A percentile compares a stretch with the other conserved stretches of the same genome.
phyloP scores from a whole-genome alignment of 768 basidiomycete genomes.

The Rhizopogon sp. region DNA sequence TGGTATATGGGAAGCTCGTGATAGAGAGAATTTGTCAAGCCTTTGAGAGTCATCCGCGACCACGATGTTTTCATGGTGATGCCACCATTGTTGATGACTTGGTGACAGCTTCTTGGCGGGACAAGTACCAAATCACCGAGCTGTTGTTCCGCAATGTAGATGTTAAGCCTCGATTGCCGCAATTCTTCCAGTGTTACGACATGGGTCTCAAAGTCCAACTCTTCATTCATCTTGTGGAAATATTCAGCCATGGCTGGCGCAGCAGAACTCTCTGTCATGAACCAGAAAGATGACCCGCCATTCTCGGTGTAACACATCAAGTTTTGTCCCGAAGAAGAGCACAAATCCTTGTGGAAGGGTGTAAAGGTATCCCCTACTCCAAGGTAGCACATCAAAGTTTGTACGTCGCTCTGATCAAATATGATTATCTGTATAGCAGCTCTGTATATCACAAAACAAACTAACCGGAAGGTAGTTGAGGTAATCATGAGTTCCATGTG shows the following conservation, averaged over 20 bases:
- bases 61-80: constrained; percentile 81
- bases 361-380: constrained; percentile 83
- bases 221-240: constrained; percentile 42
- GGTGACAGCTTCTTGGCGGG: constrained; percentile 77
- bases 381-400: constrained; percentile 83
- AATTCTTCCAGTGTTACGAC: constrained; percentile 60
- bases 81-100: constrained; percentile 78
- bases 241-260: constrained; percentile 52
- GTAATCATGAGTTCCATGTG: constrained; percentile 51
- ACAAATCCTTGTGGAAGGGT: constrained; percentile 80
- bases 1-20: constrained; percentile 78
- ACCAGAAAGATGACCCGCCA: constrained; percentile 76
- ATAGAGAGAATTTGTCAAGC: constrained; percentile 54
- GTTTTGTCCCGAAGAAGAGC: constrained; percentile 82
- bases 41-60: constrained; percentile 76
- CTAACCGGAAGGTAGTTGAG: constrained; percentile 47
- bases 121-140: constrained; percentile 78
- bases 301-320: constrained; percentile 80
- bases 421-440: constrained; percentile 1
- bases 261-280: constrained; percentile 68
- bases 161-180: constrained; percentile 55
- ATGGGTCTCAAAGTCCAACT: constrained; percentile 70
- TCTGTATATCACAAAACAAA: constrained; percentile 32
- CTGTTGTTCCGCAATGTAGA: constrained; percentile 70
- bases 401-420: constrained; percentile 47